phyloP scores from a whole-genome alignment of 2,329 filamentous ascomycete species.

The Trichophyton schoenleinii region DNA sequence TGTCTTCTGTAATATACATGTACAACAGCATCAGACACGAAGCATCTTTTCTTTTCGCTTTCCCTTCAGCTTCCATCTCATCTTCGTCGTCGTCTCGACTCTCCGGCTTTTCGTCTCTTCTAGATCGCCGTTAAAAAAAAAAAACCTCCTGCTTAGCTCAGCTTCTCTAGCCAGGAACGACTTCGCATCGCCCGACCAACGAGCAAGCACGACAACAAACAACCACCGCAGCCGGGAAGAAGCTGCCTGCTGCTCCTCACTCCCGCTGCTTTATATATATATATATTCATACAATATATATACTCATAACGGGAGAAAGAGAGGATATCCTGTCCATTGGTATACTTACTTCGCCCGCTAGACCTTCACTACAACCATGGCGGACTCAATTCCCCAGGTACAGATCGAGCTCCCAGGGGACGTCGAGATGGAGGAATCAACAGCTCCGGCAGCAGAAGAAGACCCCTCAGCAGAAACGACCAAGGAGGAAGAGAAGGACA shows the following conservation, averaged over 20 bases:
- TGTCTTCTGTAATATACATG: constrained; percentile 1
- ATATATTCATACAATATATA: not conserved
- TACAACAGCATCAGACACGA: not conserved
- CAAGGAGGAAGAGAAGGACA: constrained; percentile 2
- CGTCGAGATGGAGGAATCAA: constrained; percentile 17
- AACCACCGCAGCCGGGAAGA: not conserved
- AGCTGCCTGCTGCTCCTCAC: too few species aligned
- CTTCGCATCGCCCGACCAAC: not conserved
- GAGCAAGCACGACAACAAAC: not conserved
- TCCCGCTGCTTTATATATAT: not conserved
- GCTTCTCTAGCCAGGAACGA: not conserved
- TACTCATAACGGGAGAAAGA: not conserved
- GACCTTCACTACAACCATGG: not conserved
- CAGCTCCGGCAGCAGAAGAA: constrained; percentile 2
- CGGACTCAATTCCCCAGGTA: constrained; percentile 9
- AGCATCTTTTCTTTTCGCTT: not conserved
- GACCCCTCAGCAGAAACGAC: not conserved
- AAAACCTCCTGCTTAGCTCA: not conserved
- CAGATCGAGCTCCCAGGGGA: constrained; percentile 14
- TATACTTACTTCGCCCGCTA: too few species aligned
- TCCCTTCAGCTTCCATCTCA: not conserved
- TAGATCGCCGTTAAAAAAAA: not conserved
- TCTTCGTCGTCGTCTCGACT: too few species aligned
- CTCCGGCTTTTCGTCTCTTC: not conserved
- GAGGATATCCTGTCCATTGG: too few species aligned